Conservation (phyloP, 1,139 yeast species). For the Candida sp. region DNA sequence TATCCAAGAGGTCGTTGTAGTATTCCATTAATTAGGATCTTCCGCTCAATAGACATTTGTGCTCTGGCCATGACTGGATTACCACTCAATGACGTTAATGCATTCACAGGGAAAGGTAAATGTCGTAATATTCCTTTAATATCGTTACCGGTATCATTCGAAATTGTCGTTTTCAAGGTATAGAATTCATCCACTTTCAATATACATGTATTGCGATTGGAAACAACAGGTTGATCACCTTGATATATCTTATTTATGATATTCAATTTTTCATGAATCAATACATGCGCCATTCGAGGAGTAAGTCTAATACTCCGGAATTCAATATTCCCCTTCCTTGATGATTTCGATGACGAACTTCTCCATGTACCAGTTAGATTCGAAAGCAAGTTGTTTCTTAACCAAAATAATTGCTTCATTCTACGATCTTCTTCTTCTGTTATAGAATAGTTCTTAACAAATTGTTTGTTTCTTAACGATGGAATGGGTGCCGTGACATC, state of each 20-base stretch:
- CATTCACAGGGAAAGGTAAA: conserved; percentile 45
- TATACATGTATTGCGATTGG: conserved; percentile 17
- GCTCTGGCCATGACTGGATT: conserved; percentile 13
- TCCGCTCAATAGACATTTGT: conserved; percentile 43
- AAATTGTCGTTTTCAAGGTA: conserved; percentile 41
- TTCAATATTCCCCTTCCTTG: conserved; percentile 57
- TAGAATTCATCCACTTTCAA: conserved; percentile 47
- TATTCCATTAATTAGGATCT: conserved; percentile 59
- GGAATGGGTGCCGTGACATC: conserved; percentile 60
- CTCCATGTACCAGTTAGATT: conserved; percentile 66
- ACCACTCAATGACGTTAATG: conserved; percentile 9
- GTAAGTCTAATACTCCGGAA: conserved; percentile 64
- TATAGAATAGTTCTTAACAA: conserved; percentile 57
- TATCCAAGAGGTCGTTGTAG: conserved; percentile 51
- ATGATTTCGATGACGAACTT: conserved; percentile 15
- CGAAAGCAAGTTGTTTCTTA: conserved; percentile 60
- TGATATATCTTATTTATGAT: conserved; percentile 27
- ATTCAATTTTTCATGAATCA: conserved; percentile 47
- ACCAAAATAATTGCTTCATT: conserved; percentile 75
- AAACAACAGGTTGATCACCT: conserved; percentile 6
- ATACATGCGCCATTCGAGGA: conserved; percentile 45
- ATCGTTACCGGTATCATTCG: conserved; percentile 36
- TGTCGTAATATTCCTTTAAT: conserved; percentile 64
- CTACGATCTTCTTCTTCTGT: conserved; percentile 50
- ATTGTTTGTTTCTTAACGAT: conserved; percentile 71